phyloP scores from a whole-genome alignment of 1,139 yeast genomes.

The Kodamaea sp. region DNA sequence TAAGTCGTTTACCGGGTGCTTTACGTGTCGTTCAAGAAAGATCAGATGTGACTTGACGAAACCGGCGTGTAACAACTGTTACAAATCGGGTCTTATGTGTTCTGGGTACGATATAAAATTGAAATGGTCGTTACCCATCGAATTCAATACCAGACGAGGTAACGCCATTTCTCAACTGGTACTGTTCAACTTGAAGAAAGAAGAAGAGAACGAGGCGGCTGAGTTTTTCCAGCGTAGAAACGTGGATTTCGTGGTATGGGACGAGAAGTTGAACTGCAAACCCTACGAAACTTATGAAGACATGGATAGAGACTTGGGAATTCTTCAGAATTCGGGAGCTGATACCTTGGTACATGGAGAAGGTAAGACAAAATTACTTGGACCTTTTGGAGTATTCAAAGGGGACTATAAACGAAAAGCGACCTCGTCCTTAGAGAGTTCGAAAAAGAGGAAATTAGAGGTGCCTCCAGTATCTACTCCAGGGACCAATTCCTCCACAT shows the following conservation, averaged over 20 bases:
- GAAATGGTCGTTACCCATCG: conserved; percentile 68
- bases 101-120: conserved; percentile 83
- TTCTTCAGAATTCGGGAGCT: conserved; percentile 56
- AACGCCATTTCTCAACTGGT: conserved; percentile 29
- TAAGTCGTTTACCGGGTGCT: conserved; percentile 54
- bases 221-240: conserved; percentile 67
- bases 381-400: conserved; percentile 83
- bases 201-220: conserved; percentile 26
- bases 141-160: conserved; percentile 39
- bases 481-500: not conserved
- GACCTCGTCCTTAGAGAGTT: not conserved
- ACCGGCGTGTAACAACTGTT: conserved; percentile 48
- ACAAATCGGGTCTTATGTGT: conserved; percentile 56
- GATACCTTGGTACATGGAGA: conserved; percentile 33
- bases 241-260: conserved; percentile 75
- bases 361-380: conserved; percentile 58
- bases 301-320: conserved; percentile 71
- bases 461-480: not conserved
- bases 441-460: not conserved
- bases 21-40: conserved; percentile 51
- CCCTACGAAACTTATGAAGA: conserved; percentile 76
- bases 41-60: conserved; percentile 48
- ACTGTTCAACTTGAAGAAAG: conserved; percentile 19
- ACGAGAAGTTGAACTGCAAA: conserved; percentile 31
- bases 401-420: conserved; percentile 4